Base-by-base conservation (phyloP, 1,284 basidiomycete species). In the Cutaneotrichosporon sp. region DNA sequence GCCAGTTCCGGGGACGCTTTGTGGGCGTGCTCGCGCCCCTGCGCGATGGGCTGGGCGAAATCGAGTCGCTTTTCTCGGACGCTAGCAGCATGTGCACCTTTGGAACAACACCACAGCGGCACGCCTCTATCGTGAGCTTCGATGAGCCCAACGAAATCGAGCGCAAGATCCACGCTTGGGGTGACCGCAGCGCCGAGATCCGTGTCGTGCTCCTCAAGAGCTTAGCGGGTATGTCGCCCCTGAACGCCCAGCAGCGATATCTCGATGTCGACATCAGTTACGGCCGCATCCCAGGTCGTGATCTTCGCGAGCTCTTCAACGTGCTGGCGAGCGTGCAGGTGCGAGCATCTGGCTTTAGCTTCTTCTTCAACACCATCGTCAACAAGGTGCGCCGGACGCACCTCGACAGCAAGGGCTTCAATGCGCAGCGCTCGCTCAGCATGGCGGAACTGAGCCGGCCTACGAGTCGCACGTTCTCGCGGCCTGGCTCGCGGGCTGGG, bases 281-380 rank as follows among this genome's bases (percentile, higher is more conserved):
- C 60, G 73, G 75, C 16, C 69, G 75, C 14, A 63, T 78, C 5
- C 72, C 72, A 0, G 74, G 76, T 0, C 56, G 69, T n/a, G 76
- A 80, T 54, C 58, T 79, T 5, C 57, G 67, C 20, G 69, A 72
- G 16, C 56, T 80, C 4, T 77, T 75, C 54, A 67, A 75, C 27
- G 64, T 62, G 1, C 59, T 78, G 13, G 72, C 73, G 10, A 54
- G 68, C 0, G 59, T 78, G 16, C 79, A 79, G 63, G 68, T 72
- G n/a, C 71, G 79, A 10, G 76, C 75, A 3, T 68, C 70, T 1
- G 77, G 77, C 2, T 58, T 80, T 62, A 72, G 75, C 2, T 76
- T 79, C 62, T 80, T 79, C 66, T 80, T 79, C 69, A 77, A 80
- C 50, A 72, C 78, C 4, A 68, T 80, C 25, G 68, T 74, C 24